phyloP scores from a whole-genome alignment of 257 asterid species.

The Rauvolfia tetraphylla region DNA sequence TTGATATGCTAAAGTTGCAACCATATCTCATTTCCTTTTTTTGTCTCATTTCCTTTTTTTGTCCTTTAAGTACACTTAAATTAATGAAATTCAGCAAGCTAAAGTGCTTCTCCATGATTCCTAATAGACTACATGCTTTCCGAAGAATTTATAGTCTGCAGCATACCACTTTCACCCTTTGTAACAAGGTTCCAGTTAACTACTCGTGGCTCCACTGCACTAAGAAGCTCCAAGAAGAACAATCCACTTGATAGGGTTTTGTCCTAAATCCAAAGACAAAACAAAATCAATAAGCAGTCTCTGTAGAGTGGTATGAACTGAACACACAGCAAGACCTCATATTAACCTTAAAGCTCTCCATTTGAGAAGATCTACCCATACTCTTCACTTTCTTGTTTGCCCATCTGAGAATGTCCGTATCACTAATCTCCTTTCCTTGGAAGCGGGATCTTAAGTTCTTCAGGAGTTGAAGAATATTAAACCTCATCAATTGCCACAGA shows the following conservation, averaged over 20 bases:
- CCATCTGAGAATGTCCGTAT: conserved; percentile 85
- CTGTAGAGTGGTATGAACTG: neutral
- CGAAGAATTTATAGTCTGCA: conserved; percentile 14
- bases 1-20: neutral
- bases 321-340: conserved; percentile 8
- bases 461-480: conserved; percentile 91
- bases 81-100: neutral
- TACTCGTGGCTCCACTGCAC: conserved; percentile 94
- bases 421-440: conserved; percentile 86
- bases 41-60: neutral
- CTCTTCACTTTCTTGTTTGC: conserved; percentile 84
- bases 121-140: neutral
- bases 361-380: conserved; percentile 64
- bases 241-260: conserved; percentile 85
- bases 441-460: conserved; percentile 83
- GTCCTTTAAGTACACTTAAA: neutral
- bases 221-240: conserved; percentile 89
- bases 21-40: neutral
- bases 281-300: conserved; percentile 2
- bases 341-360: conserved; percentile 89
- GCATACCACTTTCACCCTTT: conserved; percentile 87
- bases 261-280: conserved; percentile 48
- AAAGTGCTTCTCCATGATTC: neutral
- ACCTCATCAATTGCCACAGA: conserved; percentile 98
- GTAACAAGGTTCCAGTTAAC: conserved; percentile 97